phyloP scores from a whole-genome alignment of 257 asterid genomes.

The Anisodus acutangulus region DNA sequence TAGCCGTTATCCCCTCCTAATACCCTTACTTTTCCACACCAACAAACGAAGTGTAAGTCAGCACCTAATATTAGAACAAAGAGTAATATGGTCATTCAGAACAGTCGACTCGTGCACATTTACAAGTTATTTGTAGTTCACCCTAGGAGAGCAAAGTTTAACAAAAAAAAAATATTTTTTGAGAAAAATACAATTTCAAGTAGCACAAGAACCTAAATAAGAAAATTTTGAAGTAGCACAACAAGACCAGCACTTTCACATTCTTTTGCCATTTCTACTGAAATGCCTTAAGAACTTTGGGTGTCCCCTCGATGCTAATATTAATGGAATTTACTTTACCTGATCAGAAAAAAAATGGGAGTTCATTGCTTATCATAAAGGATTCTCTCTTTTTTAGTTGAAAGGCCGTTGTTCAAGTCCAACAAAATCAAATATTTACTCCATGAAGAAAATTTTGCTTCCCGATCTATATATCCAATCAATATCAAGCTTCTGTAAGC shows the following conservation, averaged over 20 bases:
- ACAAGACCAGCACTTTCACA: neutral
- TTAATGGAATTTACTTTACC: too few relatives aligned
- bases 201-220: neutral
- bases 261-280: neutral
- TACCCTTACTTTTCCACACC: neutral
- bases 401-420: neutral
- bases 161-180: neutral
- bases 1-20: neutral
- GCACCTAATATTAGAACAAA: neutral
- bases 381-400: neutral
- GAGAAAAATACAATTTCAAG: neutral
- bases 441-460: neutral
- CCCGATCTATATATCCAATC: neutral
- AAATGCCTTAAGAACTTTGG: neutral
- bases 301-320: neutral
- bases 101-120: neutral
- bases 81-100: neutral
- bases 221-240: neutral
- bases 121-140: neutral
- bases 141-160: neutral
- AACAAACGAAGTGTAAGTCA: neutral
- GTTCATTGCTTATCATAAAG: neutral
- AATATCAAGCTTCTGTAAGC: neutral
- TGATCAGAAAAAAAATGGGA: too few relatives aligned
- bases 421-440: constrained; percentile 13